Conservation (phyloP, 225 moss, liverwort and hornwort genomes). For the Thuidium tamariscinum region DNA sequence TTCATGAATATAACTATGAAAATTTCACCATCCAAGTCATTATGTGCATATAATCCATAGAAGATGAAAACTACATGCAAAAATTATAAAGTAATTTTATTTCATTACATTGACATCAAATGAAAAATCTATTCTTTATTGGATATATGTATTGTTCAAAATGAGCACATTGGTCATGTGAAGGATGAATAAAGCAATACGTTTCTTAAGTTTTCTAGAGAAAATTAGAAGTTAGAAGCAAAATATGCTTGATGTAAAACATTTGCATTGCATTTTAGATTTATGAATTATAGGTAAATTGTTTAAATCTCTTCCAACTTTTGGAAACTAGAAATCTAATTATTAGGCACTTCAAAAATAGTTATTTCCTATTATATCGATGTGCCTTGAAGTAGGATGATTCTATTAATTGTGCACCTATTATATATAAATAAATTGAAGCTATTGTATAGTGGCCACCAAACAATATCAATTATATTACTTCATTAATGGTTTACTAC, state of each 20-base stretch:
- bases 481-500: neutral
- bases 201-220: too few relatives aligned
- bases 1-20: too few relatives aligned
- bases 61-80: neutral
- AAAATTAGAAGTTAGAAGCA: neutral
- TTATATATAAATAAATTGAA: neutral
- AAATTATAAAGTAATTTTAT: neutral
- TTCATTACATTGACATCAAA: neutral
- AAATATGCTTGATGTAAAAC: too few relatives aligned
- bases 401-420: fast-evolving
- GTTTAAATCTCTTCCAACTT: too few relatives aligned
- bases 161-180: fast-evolving
- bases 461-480: too few relatives aligned
- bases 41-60: fast-evolving
- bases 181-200: neutral
- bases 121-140: neutral
- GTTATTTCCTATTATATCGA: neutral
- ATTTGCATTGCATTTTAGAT: too few relatives aligned
- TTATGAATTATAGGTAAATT: too few relatives aligned
- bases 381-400: neutral
- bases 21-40: neutral
- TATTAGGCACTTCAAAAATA: neutral
- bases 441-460: too few relatives aligned
- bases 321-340: too few relatives aligned
- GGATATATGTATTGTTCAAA: too few relatives aligned